phyloP scores from a whole-genome alignment of 169 alveolate genomes.

The Plasmodium cynomolgi region DNA sequence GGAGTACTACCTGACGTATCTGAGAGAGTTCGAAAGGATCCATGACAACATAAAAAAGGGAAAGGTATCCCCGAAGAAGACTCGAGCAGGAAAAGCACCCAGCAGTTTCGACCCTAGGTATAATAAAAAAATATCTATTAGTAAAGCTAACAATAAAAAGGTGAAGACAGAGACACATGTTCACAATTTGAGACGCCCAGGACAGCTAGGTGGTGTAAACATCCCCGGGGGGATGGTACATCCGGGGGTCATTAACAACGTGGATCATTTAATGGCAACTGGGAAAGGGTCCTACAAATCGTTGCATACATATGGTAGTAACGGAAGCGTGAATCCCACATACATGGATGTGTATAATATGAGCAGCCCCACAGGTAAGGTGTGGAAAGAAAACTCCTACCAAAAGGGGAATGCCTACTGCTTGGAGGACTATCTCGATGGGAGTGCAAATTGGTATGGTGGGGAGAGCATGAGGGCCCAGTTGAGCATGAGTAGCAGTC shows the following conservation, averaged over 20 bases:
- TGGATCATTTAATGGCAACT: not conserved
- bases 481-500: not conserved
- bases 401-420: not conserved
- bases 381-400: not conserved
- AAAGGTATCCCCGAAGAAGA: slow-evolving; percentile 28
- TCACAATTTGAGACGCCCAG: not conserved
- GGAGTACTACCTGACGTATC: slow-evolving; percentile 68
- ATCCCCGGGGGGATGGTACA: not conserved
- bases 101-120: slow-evolving; percentile 3
- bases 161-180: not conserved
- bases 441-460: not conserved
- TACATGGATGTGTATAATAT: not conserved
- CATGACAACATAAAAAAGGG: slow-evolving; percentile 72
- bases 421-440: not conserved
- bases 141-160: not conserved
- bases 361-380: not conserved
- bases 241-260: not conserved
- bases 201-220: not conserved
- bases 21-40: slow-evolving; percentile 72
- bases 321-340: not conserved
- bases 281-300: not conserved
- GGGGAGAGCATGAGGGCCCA: not conserved
- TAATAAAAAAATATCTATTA: slow-evolving; percentile 17
- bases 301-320: not conserved
- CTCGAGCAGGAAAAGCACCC: not conserved